Evolutionary conservation across 495 filamentous ascomycete species (phyloP).

Genomic region (Trichocladium uniseriatum): DNA sequence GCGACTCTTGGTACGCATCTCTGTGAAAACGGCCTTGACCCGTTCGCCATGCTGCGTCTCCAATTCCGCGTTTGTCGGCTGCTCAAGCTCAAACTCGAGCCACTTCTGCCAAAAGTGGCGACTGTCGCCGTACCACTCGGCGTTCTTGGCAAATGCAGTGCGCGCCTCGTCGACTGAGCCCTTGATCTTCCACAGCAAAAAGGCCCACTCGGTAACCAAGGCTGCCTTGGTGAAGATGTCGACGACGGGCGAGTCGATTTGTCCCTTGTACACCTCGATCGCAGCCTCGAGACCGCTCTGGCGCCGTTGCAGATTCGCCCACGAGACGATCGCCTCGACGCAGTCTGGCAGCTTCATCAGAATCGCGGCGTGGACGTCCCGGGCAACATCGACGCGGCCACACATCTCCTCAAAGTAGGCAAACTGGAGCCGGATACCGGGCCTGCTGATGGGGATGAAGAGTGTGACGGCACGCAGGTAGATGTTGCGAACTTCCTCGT

Average conservation of each 20-base stretch:
- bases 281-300: conserved; percentile 79
- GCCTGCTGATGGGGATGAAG: conserved; percentile 75
- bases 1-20: conserved; percentile 65
- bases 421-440: conserved; percentile 76
- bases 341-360: conserved; percentile 57
- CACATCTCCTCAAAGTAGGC: conserved; percentile 89
- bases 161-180: conserved; percentile 78
- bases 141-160: conserved; percentile 71
- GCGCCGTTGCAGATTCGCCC: conserved; percentile 81
- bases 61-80: conserved; percentile 59
- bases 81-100: conserved; percentile 80
- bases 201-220: conserved; percentile 83
- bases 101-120: conserved; percentile 89
- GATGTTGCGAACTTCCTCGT: conserved; percentile 87
- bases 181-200: conserved; percentile 82
- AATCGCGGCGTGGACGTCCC: conserved; percentile 75
- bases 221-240: conserved; percentile 78
- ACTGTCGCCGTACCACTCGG: conserved; percentile 78
- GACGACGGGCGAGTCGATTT: conserved; percentile 61
- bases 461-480: conserved; percentile 80
- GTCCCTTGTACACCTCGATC: conserved; percentile 71
- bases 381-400: conserved; percentile 64
- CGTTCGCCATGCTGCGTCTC: conserved; percentile 59
- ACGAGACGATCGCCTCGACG: conserved; percentile 77
- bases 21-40: conserved; percentile 72